phyloP scores from a whole-genome alignment of 2,329 filamentous ascomycete genomes.

The Cladosporium sp. region DNA sequence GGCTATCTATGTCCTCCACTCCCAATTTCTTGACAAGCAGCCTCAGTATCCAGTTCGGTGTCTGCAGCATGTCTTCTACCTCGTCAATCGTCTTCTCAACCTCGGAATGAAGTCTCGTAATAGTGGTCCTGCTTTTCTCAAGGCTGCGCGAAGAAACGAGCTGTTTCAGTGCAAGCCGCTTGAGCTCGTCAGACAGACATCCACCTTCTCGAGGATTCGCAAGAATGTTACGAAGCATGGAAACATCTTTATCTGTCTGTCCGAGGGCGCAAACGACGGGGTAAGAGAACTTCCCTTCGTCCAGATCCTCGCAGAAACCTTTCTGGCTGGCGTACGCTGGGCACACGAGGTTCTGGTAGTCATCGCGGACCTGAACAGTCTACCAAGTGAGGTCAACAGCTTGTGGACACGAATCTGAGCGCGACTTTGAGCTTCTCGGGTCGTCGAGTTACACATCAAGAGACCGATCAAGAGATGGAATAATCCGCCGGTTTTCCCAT shows the following conservation, averaged over 20 bases:
- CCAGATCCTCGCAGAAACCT: conserved; percentile 6
- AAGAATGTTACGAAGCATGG: background rate
- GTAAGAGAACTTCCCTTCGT: conserved; percentile 8
- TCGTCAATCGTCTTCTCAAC: background rate
- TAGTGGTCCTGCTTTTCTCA: background rate
- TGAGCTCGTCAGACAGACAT: background rate
- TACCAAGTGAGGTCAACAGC: background rate
- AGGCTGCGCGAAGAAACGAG: background rate
- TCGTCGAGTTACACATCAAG: background rate
- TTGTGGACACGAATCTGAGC: background rate
- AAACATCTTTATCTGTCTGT: background rate
- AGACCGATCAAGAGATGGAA: background rate
- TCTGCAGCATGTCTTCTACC: background rate
- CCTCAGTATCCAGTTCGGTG: background rate
- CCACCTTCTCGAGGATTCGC: conserved; percentile 1
- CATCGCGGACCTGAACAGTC: conserved; percentile 2
- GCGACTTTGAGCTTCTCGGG: background rate
- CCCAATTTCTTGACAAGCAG: background rate
- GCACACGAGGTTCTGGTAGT: conserved; percentile 1
- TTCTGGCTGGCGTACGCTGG: background rate
- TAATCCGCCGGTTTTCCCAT: background rate
- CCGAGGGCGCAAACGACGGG: background rate
- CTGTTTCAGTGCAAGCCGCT: conserved; percentile 1
- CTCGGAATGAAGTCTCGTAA: background rate
- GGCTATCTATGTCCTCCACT: background rate